Base-by-base conservation (phyloP, 2,329 filamentous ascomycete genomes). In the Ceratocystis colombiana region DNA sequence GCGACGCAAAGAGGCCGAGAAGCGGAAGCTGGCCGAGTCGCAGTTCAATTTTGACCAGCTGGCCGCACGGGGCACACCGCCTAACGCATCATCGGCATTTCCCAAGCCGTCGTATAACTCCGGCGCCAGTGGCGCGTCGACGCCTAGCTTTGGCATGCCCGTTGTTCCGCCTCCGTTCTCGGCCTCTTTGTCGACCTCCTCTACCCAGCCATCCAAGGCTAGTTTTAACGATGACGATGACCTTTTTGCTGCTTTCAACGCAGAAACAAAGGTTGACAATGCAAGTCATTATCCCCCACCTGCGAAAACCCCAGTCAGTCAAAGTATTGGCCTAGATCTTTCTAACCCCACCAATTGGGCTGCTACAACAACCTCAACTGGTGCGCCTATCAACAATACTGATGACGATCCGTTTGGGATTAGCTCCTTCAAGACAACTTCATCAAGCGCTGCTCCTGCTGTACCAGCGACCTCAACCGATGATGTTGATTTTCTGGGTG, bases 391-490 rank as follows among this genome's bases (percentile, higher is more conserved):
- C 68, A 48, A 46, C 41, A 79, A 83, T 37, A 87, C 93, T 67
- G 89, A 96, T 71, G 90, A 96, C 72, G 90, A 96, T 72, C 90
- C 91, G 1, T 96, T 97, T 73, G 93, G 90, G 0, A 77, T 96
- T 45, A 86, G 80, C 68, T 79, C 87, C 69, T 74, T 90, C 71
- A 82, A 83, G 69, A 66, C 37, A 61, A 77, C 70, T 57, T 71
- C 37, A 66, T 17, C 57, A 59, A 20, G 33, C 64, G n/a, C 73
- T 3, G 68, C 73, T 25, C 70, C 53, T 7, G 7, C 53, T 33
- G 53, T 33, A 59, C 28, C 73, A 25, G 68, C 7, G 72, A 69
- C 70, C 8, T 66, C 70, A 0, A 75, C 74, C n/a, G 84, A 86
- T 37, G 83, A 86, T 61, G 82, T 87, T 67, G 85, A 88, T 71